Evolutionary conservation across 148 eudicot species (phyloP).

Genomic region (Amaranthus hypochondriacus): DNA sequence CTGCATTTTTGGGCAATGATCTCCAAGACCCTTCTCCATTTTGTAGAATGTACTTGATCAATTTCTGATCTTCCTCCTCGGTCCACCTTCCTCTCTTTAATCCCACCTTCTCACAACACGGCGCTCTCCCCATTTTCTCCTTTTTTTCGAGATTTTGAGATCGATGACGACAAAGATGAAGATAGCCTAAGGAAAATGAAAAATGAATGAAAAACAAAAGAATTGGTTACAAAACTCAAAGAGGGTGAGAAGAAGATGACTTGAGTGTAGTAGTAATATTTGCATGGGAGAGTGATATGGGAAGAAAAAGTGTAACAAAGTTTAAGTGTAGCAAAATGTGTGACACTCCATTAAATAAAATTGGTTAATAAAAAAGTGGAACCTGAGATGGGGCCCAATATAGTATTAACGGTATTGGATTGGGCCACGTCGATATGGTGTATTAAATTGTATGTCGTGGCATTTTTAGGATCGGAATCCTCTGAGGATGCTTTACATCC

Average conservation of each 20-base stretch:
- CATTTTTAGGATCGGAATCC: constrained; percentile 32
- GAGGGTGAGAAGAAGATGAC: neutral
- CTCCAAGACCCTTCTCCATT: constrained; percentile 95
- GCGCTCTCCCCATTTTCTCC: constrained; percentile 67
- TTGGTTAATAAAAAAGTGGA: neutral
- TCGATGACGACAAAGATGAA: neutral
- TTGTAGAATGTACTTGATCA: constrained; percentile 49
- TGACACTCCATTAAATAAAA: neutral
- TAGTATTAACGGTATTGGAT: constrained; percentile 17
- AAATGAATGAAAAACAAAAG: neutral
- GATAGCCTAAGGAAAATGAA: neutral
- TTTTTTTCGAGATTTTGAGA: neutral
- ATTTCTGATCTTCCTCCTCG: constrained; percentile 58
- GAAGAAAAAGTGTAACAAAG: neutral
- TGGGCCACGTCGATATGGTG: constrained; percentile 33
- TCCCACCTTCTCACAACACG: constrained; percentile 85
- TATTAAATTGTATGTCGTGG: constrained; percentile 32
- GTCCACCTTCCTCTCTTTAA: constrained; percentile 83
- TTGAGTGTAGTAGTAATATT: neutral
- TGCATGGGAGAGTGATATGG: constrained; percentile 6
- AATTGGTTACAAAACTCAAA: neutral
- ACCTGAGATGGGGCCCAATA: constrained; percentile 3
- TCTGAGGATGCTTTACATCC: constrained; percentile 35
- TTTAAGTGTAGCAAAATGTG: neutral
- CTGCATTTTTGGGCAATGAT: constrained; percentile 83